Evolutionary conservation across 169 alveolate genomes (phyloP).

Genomic region (Plasmodium gaboni): DNA sequence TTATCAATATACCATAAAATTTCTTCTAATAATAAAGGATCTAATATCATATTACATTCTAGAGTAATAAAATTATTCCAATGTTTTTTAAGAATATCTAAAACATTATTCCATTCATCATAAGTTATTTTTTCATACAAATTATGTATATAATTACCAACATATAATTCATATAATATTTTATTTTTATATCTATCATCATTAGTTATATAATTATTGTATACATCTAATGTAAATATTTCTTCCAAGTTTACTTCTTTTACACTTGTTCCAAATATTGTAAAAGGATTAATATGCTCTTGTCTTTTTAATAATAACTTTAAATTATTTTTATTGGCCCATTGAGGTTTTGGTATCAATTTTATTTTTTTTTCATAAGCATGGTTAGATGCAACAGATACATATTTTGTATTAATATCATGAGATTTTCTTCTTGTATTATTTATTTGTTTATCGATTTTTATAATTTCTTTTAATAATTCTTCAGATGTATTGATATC

Average conservation of each 20-base stretch:
- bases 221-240: conserved; percentile 60
- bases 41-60: conserved; percentile 68
- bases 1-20: conserved; percentile 70
- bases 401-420: conserved; percentile 9
- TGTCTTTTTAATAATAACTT: conserved; percentile 45
- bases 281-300: conserved; percentile 65
- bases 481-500: conserved; percentile 27
- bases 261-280: conserved; percentile 68
- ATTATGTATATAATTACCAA: conserved; percentile 55
- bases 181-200: conserved; percentile 58
- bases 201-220: conserved; percentile 61
- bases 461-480: conserved; percentile 49
- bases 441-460: conserved; percentile 38
- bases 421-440: conserved; percentile 26
- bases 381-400: not conserved
- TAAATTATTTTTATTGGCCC: conserved; percentile 45
- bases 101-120: conserved; percentile 28
- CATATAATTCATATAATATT: conserved; percentile 54
- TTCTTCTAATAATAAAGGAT: conserved; percentile 67
- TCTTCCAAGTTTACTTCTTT: conserved; percentile 62
- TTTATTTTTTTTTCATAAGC: conserved; percentile 70
- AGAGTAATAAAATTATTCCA: conserved; percentile 63
- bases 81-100: conserved; percentile 49
- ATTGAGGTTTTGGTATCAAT: conserved; percentile 47
- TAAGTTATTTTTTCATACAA: conserved; percentile 33